Evolutionary conservation across 225 moss, liverwort and hornwort species (phyloP).

Genomic region (Takakia lepidozioides): DNA sequence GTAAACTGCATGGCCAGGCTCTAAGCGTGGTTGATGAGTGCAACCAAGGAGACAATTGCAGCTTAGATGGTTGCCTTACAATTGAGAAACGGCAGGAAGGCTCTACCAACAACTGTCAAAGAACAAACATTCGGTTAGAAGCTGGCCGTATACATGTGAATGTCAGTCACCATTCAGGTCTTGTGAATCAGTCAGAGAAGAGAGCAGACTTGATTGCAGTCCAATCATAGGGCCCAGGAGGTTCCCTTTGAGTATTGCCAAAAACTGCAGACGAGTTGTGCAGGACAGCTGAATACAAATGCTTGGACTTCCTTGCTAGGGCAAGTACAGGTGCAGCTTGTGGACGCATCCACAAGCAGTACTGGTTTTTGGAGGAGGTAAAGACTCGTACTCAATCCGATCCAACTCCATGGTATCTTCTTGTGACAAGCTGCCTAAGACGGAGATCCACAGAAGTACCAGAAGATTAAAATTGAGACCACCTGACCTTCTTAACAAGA

Average conservation of each 20-base stretch:
- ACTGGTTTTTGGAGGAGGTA: too few relatives aligned
- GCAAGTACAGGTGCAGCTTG: too few relatives aligned
- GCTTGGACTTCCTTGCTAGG: too few relatives aligned
- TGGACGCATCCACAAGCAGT: too few relatives aligned
- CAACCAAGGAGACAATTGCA: constrained; percentile 1
- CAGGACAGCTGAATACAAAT: not conserved
- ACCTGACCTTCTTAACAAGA: too few relatives aligned
- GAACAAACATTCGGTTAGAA: constrained; percentile 60
- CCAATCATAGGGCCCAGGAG: constrained; percentile 16
- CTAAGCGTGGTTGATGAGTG: constrained; percentile 10
- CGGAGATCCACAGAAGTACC: too few relatives aligned
- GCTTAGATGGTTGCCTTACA: constrained; percentile 11
- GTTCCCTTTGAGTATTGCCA: not conserved
- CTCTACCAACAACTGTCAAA: constrained; percentile 28
- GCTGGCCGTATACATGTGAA: constrained; percentile 76
- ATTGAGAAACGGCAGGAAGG: constrained; percentile 36
- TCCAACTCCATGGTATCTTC: too few relatives aligned
- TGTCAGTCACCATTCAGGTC: constrained; percentile 52
- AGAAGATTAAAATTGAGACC: too few relatives aligned
- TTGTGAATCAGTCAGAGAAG: constrained; percentile 48
- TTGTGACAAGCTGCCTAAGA: too few relatives aligned
- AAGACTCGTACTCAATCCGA: too few relatives aligned
- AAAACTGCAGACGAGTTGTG: not conserved
- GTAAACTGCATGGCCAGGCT: constrained; percentile 22
- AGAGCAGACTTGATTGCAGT: constrained; percentile 57